Conservation (phyloP, 1,284 basidiomycete species). For the Polyporus tsugae region DNA sequence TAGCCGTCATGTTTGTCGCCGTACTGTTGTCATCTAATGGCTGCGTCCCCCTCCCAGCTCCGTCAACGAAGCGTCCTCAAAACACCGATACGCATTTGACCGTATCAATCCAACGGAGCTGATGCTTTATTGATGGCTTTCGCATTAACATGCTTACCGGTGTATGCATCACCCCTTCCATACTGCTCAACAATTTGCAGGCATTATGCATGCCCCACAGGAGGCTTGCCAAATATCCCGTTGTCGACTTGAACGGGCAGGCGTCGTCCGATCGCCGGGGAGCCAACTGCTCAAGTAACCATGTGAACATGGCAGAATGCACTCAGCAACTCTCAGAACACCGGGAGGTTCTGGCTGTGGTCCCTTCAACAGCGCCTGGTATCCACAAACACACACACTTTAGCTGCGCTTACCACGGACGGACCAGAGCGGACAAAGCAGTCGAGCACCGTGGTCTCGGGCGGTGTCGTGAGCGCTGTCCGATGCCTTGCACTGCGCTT, state of each 20-base stretch:
- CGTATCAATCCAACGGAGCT: slow-evolving; percentile 9
- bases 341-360: not conserved
- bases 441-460: not conserved
- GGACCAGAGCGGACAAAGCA: slow-evolving; percentile 7
- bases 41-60: slow-evolving; percentile 20
- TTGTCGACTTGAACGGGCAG: not conserved
- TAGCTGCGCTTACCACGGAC: slow-evolving; percentile 8
- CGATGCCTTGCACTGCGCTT: not conserved
- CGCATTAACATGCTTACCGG: not conserved
- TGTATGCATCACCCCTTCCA: not conserved
- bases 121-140: not conserved
- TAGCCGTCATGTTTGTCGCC: slow-evolving; percentile 12
- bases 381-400: not conserved
- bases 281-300: not conserved
- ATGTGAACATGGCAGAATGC: not conserved
- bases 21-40: slow-evolving; percentile 17
- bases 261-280: not conserved
- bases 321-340: not conserved
- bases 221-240: not conserved
- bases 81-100: slow-evolving; percentile 11
- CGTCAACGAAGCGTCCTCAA: slow-evolving; percentile 6
- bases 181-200: not conserved
- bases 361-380: not conserved
- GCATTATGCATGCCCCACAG: not conserved
- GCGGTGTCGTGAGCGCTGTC: slow-evolving; percentile 14